Conservation (phyloP, 2,329 filamentous ascomycete genomes). For the Neopestalotiopsis rosae region DNA sequence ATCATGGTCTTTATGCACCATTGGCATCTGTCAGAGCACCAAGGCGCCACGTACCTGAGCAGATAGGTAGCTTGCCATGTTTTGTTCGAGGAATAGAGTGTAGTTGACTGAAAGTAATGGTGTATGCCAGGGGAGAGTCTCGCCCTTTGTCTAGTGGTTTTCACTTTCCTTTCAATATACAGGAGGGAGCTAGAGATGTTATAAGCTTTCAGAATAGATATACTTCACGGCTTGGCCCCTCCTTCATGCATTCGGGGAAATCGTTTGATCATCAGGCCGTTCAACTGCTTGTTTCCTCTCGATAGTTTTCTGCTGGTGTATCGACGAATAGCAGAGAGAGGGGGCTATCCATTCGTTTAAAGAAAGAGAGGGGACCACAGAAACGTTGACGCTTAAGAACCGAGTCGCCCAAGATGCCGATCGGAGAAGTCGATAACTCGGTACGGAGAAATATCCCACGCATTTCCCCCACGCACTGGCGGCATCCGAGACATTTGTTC, state of each 20-base stretch:
- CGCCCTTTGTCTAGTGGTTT: background rate
- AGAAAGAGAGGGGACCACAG: background rate
- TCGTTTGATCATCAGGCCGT: background rate
- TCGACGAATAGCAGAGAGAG: too few species aligned
- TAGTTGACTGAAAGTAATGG: background rate
- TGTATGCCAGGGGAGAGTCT: background rate
- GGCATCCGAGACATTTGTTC: background rate
- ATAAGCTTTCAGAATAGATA: background rate
- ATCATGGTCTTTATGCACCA: constrained; percentile 1
- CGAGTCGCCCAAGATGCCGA: constrained; percentile 3
- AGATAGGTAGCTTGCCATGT: background rate
- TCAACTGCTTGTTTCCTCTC: background rate
- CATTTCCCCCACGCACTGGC: background rate
- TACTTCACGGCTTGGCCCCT: background rate
- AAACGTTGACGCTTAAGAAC: background rate
- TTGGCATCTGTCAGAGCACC: constrained; percentile 4
- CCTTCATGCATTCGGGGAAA: background rate
- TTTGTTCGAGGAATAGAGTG: background rate
- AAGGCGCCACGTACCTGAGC: background rate
- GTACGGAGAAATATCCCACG: constrained; percentile 4
- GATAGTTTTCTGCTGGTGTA: background rate
- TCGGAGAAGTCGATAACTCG: constrained; percentile 12
- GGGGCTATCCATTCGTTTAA: background rate
- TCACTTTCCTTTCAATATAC: background rate
- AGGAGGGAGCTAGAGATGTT: background rate